phyloP scores from a whole-genome alignment of 177 flowering plant species.

The Vitis hybrid region DNA sequence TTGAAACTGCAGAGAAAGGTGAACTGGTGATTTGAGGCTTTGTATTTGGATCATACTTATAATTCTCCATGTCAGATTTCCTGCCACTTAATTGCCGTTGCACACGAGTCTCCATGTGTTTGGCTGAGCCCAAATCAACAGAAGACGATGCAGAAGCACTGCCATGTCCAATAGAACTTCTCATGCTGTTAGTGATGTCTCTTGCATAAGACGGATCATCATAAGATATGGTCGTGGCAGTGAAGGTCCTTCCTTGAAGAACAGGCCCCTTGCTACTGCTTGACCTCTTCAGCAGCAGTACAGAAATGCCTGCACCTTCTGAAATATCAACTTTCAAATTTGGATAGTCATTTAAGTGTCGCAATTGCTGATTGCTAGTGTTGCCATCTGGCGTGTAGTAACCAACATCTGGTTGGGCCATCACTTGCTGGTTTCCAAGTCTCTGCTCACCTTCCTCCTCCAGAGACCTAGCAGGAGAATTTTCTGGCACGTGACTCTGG shows the following conservation, averaged over 20 bases:
- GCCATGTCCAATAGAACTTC: conserved; percentile 68
- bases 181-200: conserved; percentile 55
- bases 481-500: conserved; percentile 22
- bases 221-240: conserved; percentile 51
- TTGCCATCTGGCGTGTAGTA: conserved; percentile 21
- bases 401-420: conserved; percentile 22
- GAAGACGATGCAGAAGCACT: conserved; percentile 79
- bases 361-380: conserved; percentile 23
- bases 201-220: conserved; percentile 69
- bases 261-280: conserved; percentile 73
- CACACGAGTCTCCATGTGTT: conserved; percentile 50
- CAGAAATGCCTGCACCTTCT: conserved; percentile 72
- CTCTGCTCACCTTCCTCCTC: conserved; percentile 39
- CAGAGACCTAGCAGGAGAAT: conserved; percentile 21
- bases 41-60: conserved; percentile 34
- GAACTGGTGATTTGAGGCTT: conserved; percentile 44
- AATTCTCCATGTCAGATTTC: conserved; percentile 55
- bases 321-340: conserved; percentile 40
- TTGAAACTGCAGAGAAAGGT: conserved; percentile 50
- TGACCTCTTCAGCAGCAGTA: conserved; percentile 69
- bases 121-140: conserved; percentile 57
- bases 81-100: conserved; percentile 64
- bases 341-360: conserved; percentile 20
- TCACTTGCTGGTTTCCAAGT: conserved; percentile 23
- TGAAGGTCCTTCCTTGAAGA: conserved; percentile 63